Evolutionary conservation across 2,329 filamentous ascomycete genomes (phyloP), one percentile per base, ranked within the genome.

Genomic region (Talaromyces marneffei): DNA sequence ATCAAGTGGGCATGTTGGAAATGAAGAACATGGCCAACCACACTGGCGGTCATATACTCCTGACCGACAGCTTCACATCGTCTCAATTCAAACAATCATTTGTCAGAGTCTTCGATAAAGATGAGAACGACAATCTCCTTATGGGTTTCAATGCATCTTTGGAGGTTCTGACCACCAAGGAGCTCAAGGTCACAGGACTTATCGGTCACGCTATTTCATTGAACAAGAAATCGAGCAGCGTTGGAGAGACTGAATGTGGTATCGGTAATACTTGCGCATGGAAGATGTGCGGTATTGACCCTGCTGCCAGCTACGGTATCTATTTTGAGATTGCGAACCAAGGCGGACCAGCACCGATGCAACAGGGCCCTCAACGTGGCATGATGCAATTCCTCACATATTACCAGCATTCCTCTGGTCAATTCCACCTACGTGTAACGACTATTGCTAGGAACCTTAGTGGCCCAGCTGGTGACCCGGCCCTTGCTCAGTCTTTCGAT

Each of bases 21-120:
- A 99, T 99, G 94, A 97, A 97, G 78, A 91, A 92, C 27, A 84
- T 99, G 12, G 89, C 92, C 66, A 99, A 97, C 76, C 96, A 89
- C 33, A 99, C 94, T 18, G 94, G 94, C 66, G 94, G 94, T 39
- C 92, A 99, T 73, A 99, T 99, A 88, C 95, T 99, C 65, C 79
- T 99, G 66, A 97, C 94, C 1, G 94, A 99, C 75, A 97, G 92
- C 74, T 99, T 99, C 75, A 97, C 93, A 3, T 95, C 94, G 0
- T 97, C 93, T 62, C 97, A 99, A 88, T 99, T 97, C 82, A 97
- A 94, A 79, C 94, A 99, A 74, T 97, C 94, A 0, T 99, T 99
- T 71, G 89, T 96, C 57, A 89, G 95, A 62, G 87, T 99, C 18
- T 99, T 99, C 72, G 94, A 99, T 74, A 97, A 97, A 77, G 94